Evolutionary conservation across 192 early-diverging fungal species (phyloP), one percentile per base, ranked within the genome.

Genomic region (Rhizoclosmatium sp.): DNA sequence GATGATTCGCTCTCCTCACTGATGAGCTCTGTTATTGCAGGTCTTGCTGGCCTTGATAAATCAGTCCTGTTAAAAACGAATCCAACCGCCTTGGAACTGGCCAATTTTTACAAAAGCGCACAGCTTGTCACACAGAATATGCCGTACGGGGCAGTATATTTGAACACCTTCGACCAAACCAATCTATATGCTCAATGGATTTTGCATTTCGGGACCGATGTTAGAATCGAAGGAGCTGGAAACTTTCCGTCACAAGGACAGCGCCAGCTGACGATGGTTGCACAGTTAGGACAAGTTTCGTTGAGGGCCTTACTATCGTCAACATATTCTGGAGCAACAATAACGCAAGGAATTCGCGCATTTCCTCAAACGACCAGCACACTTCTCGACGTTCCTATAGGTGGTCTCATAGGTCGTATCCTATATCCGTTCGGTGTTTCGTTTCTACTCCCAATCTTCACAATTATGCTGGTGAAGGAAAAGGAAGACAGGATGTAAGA

Each of bases 341-440:
- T 94, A 39, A 92, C 92, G 3, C 92, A 92, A 77, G 92, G 92
- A 0, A 82, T 90, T 71, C 83, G 93, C 2, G 80, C 85, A 40
- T 85, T 94, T 72, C 93, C 93, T 3, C 31, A 86, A 64, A 21
- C 74, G 58, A 23, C 19, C 40, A 75, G 73, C 31, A 85, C 84
- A 3, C 81, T 71, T 2, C 71, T 92, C 23, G 71, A 82, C 16
- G 19, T 94, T 40, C 86, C 87, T 14, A 81, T 92, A 54, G 89
- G 87, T 19, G 83, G 89, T 5, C 42, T 88, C 23, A 86, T 94
- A 66, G 93, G 92, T 7, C 51, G 89, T 40, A 88, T 93, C 47
- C 67, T 94, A 66, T 94, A 87, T 80, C 93, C 93, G 2, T 94
- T 93, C 69, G 93, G 92, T n/a, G 83, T 94, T 1, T 90, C 87